These are phyloP conservation scores for Rubus parviflorus DNA, from an alignment of 306 rosid genomes.

Conservation along the genomic window DNA sequence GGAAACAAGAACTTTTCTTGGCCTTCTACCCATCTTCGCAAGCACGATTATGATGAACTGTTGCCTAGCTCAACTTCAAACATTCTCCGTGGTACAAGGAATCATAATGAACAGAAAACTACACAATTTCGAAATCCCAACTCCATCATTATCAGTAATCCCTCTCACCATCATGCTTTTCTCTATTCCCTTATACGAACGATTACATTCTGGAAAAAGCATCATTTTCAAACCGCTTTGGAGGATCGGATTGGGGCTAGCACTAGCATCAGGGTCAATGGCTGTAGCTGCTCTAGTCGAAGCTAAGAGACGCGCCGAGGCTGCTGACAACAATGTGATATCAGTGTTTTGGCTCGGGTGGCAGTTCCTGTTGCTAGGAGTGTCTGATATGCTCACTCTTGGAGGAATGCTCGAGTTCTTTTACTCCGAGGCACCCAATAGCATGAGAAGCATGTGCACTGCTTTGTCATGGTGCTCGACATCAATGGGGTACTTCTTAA, in stretches of 20 bases:
- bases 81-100: constrained; percentile 45
- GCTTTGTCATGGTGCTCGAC: constrained; percentile 42
- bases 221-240: constrained; percentile 26
- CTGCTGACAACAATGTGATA: constrained; percentile 16
- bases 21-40: constrained; percentile 32
- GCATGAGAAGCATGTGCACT: constrained; percentile 44
- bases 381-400: constrained; percentile 35
- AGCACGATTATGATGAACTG: constrained; percentile 45
- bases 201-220: not conserved
- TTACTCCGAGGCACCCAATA: constrained; percentile 39
- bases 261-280: constrained; percentile 36
- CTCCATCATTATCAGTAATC: constrained; percentile 29
- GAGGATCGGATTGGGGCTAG: constrained; percentile 35
- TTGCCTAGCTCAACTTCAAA: constrained; percentile 35
- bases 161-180: constrained; percentile 30
- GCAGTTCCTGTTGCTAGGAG: constrained; percentile 33
- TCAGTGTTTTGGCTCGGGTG: constrained; percentile 40
- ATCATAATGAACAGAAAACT: constrained; percentile 31
- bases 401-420: constrained; percentile 53
- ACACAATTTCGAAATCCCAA: constrained; percentile 32
- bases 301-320: constrained; percentile 27
- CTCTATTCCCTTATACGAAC: constrained; percentile 30
- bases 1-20: constrained; percentile 46
- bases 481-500: constrained; percentile 38
- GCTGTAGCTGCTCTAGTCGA: constrained; percentile 38